These are phyloP conservation scores for Hypoxylon sp. DNA, from an alignment of 2,329 filamentous ascomycete genomes.

Conservation along the genomic window DNA sequence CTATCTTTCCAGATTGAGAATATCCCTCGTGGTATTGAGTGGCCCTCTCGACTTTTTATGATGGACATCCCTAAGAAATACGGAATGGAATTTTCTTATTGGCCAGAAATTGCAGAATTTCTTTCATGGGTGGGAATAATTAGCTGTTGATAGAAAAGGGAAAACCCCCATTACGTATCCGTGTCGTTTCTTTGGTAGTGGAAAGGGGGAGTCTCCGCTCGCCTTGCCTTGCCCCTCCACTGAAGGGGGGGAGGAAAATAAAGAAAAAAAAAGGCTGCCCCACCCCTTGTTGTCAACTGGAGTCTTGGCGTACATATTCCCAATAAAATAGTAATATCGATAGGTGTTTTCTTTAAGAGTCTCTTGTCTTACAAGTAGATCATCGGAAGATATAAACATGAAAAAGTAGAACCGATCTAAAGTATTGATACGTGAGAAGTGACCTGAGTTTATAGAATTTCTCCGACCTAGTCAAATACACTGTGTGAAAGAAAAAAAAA, in stretches of 20 bases:
- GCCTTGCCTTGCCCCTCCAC: conserved; percentile 26
- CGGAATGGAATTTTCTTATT: conserved; percentile 46
- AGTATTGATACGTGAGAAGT: neutral
- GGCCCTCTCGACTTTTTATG: conserved; percentile 15
- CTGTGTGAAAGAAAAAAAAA: conserved; percentile 2
- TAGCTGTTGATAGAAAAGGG: conserved; percentile 15
- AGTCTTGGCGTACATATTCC: conserved; percentile 30
- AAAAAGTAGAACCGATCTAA: conserved; percentile 4
- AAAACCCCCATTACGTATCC: conserved; percentile 20
- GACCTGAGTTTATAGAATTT: neutral
- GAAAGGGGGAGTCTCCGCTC: conserved; percentile 27
- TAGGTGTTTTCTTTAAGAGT: conserved; percentile 16
- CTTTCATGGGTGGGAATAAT: conserved; percentile 29
- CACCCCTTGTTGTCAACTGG: conserved; percentile 29
- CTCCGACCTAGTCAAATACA: too few relatives aligned
- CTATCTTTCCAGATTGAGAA: conserved; percentile 30
- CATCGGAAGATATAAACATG: conserved; percentile 7
- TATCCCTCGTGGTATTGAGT: conserved; percentile 17
- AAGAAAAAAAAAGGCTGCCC: conserved; percentile 17
- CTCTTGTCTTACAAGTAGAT: conserved; percentile 17
- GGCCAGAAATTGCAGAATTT: conserved; percentile 45
- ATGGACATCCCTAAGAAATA: conserved; percentile 37
- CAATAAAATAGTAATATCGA: conserved; percentile 12
- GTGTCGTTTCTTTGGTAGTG: conserved; percentile 18
- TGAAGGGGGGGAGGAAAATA: conserved; percentile 8